Evolutionary conservation across 345 rosid genomes (phyloP).

Genomic region (Angophora floribunda): DNA sequence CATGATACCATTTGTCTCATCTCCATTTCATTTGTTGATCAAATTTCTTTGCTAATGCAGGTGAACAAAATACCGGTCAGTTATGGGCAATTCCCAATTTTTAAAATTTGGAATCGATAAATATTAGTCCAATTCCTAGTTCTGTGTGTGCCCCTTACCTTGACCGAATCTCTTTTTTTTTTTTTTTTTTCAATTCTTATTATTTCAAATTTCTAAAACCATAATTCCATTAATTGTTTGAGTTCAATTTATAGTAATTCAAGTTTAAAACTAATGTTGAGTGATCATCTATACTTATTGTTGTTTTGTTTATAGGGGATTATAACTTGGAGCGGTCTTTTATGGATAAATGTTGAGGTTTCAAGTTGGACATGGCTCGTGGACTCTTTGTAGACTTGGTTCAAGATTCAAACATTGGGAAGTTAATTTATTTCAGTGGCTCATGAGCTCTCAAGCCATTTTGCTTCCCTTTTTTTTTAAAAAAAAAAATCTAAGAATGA

Average conservation of each 20-base stretch:
- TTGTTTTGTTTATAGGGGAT: neutral
- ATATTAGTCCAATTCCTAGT: too few species aligned
- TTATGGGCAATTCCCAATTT: accelerated
- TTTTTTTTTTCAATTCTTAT: too few species aligned
- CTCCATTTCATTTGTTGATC: neutral
- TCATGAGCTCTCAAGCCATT: too few species aligned
- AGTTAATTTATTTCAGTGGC: too few species aligned
- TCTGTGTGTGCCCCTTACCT: neutral
- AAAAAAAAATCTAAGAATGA: too few species aligned
- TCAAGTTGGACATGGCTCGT: neutral
- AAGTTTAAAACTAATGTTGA: neutral
- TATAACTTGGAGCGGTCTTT: neutral
- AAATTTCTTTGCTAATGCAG: neutral
- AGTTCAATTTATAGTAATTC: neutral
- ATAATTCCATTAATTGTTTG: neutral
- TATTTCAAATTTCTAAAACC: neutral
- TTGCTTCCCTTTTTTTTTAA: too few species aligned
- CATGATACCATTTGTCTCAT: neutral
- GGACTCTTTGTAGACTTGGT: too few species aligned
- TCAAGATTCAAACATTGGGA: too few species aligned
- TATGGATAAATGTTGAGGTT: neutral
- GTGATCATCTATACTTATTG: neutral
- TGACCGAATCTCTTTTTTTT: accelerated
- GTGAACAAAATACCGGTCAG: accelerated
- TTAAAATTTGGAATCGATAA: neutral